phyloP scores from a whole-genome alignment of 768 basidiomycete genomes.

The Trametes maxima region DNA sequence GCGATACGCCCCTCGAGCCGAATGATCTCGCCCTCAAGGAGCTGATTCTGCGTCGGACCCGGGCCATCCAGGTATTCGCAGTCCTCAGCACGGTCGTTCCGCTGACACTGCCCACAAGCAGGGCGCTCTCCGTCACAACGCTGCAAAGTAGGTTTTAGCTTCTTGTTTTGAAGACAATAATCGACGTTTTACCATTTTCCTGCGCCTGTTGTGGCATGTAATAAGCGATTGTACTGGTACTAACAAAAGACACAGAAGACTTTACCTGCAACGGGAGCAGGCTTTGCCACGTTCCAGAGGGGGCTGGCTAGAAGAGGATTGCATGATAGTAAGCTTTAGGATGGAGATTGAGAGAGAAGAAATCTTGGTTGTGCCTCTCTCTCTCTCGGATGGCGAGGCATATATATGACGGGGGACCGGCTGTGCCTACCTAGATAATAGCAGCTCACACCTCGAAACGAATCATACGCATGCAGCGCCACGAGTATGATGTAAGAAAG shows the following conservation, averaged over 20 bases:
- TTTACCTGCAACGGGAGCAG: conserved; percentile 53
- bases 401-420: conserved; percentile 9
- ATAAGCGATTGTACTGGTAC: neutral
- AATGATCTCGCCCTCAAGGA: conserved; percentile 60
- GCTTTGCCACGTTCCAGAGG: conserved; percentile 51
- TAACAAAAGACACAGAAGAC: neutral
- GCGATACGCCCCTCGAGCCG: conserved; percentile 57
- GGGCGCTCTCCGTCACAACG: conserved; percentile 71
- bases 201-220: conserved; percentile 36
- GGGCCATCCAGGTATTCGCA: conserved; percentile 74
- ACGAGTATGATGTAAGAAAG: neutral
- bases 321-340: conserved; percentile 8
- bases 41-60: conserved; percentile 59
- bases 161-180: neutral
- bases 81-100: conserved; percentile 61
- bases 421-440: neutral
- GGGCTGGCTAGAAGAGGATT: conserved; percentile 22
- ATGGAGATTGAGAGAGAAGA: neutral
- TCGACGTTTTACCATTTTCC: conserved; percentile 46
- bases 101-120: conserved; percentile 62
- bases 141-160: conserved; percentile 33
- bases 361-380: neutral
- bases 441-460: neutral
- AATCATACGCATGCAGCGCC: neutral
- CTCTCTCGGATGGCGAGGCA: neutral